phyloP scores from a whole-genome alignment of 2,329 filamentous ascomycete genomes.

The Lecanicillium sp. region DNA sequence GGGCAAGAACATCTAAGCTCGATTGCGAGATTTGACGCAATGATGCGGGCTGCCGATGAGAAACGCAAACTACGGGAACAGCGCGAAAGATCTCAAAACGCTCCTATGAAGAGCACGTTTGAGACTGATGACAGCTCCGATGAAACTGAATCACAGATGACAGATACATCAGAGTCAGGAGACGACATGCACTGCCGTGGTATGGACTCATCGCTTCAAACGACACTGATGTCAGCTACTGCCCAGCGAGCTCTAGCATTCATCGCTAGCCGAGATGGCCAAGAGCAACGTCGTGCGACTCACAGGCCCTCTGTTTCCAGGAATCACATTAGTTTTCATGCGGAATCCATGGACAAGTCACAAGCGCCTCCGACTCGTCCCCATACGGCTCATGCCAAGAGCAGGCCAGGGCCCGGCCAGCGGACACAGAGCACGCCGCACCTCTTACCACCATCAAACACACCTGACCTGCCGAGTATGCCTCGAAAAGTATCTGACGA shows the following conservation, averaged over 20 bases:
- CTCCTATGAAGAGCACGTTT: constrained; percentile 38
- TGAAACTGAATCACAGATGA: constrained; percentile 28
- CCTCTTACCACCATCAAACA: constrained; percentile 22
- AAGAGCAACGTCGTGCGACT: constrained; percentile 20
- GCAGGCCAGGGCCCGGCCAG: constrained; percentile 34
- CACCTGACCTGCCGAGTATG: constrained; percentile 15
- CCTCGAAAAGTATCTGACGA: constrained; percentile 24
- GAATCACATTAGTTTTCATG: constrained; percentile 23
- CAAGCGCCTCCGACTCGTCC: constrained; percentile 30
- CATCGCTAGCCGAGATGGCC: constrained; percentile 35
- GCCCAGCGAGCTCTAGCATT: constrained; percentile 43
- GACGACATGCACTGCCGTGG: constrained; percentile 30
- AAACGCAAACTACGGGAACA: constrained; percentile 19
- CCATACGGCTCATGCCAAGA: constrained; percentile 45
- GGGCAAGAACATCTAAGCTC: constrained; percentile 58
- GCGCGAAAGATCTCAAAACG: constrained; percentile 21
- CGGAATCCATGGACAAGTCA: constrained; percentile 13
- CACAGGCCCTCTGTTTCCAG: constrained; percentile 24
- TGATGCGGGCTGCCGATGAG: constrained; percentile 54
- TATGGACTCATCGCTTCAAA: constrained; percentile 15
- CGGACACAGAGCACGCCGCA: constrained; percentile 42
- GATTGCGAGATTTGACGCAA: constrained; percentile 54
- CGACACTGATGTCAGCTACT: constrained; percentile 32
- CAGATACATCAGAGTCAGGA: constrained; percentile 31
- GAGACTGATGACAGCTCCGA: constrained; percentile 41